A percentile compares a stretch with the other conserved stretches of the same genome.
phyloP scores from a whole-genome alignment of 1,284 basidiomycete genomes.

The Trametes pubescens region DNA sequence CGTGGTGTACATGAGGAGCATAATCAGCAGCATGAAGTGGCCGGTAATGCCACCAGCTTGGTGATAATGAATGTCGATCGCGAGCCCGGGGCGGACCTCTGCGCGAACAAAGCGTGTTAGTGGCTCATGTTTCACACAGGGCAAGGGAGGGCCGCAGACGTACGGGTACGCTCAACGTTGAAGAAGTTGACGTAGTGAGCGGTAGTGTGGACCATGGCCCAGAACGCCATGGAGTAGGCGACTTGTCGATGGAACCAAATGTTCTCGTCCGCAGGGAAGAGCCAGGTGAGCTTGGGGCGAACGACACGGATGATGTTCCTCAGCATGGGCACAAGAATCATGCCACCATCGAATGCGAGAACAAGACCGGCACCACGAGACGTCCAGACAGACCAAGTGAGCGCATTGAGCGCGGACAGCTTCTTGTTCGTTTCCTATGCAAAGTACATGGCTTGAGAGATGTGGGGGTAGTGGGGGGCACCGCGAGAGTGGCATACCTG shows the following conservation, averaged over 20 bases:
- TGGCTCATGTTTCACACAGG: not conserved
- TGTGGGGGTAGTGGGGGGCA: not conserved
- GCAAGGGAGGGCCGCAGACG: conserved; percentile 38
- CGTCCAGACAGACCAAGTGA: conserved; percentile 84
- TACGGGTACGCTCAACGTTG: conserved; percentile 83
- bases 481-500: conserved; percentile 57
- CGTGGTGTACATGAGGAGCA: conserved; percentile 87
- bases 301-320: conserved; percentile 84
- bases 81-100: conserved; percentile 82
- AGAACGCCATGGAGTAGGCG: conserved; percentile 90
- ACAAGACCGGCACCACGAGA: conserved; percentile 89
- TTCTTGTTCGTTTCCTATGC: conserved; percentile 65
- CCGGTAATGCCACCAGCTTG: conserved; percentile 89
- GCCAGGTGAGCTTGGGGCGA: conserved; percentile 77
- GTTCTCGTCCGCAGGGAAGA: conserved; percentile 90
- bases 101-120: conserved; percentile 26
- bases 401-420: conserved; percentile 76
- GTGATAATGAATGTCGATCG: conserved; percentile 84
- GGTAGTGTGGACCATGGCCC: conserved; percentile 87
- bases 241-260: conserved; percentile 94
- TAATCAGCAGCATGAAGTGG: conserved; percentile 90
- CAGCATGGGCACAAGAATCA: conserved; percentile 87
- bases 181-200: conserved; percentile 93
- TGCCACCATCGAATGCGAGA: conserved; percentile 82
- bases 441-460: not conserved